These are phyloP conservation scores for Sporothrix brunneoviolacea DNA, from an alignment of 2,329 filamentous ascomycete genomes.

Conservation along the genomic window DNA sequence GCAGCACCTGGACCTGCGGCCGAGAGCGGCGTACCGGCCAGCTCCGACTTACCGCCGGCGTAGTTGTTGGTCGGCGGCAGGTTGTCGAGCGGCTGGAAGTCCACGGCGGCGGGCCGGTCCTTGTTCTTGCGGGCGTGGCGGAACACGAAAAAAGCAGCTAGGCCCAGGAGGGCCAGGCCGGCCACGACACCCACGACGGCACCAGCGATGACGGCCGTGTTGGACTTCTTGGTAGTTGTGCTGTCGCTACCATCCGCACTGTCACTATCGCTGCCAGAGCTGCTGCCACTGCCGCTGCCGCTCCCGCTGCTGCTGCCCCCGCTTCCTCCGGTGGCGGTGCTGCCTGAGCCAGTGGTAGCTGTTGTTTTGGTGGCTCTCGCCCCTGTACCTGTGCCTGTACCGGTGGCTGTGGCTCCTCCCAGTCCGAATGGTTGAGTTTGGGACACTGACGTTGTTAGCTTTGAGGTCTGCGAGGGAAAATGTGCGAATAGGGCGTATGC, in stretches of 20 bases:
- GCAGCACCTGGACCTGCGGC: conserved; percentile 14
- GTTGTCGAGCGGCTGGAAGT: conserved; percentile 16
- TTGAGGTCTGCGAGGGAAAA: too few species aligned
- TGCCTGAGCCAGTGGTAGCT: background rate
- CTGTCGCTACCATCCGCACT: background rate
- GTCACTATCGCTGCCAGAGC: conserved; percentile 10
- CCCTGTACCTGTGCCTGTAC: background rate
- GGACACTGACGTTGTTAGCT: too few species aligned
- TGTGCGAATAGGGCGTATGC: too few species aligned
- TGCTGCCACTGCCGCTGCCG: conserved; percentile 1
- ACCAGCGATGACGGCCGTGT: conserved; percentile 29
- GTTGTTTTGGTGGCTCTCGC: background rate
- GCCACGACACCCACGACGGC: conserved; percentile 29
- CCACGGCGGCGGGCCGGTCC: background rate
- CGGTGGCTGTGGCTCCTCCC: conserved; percentile 7
- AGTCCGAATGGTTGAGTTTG: conserved; percentile 9
- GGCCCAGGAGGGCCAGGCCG: conserved; percentile 26
- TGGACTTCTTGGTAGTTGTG: conserved; percentile 17
- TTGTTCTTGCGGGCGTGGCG: conserved; percentile 23
- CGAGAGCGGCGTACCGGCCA: conserved; percentile 19
- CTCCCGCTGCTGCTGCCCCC: conserved; percentile 1
- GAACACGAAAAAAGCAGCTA: conserved; percentile 32
- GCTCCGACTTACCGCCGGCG: conserved; percentile 28
- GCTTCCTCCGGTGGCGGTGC: conserved; percentile 9
- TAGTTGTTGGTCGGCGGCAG: conserved; percentile 10